Evolutionary conservation across 768 basidiomycete genomes (phyloP).

Genomic region (Obba rivulosa): DNA sequence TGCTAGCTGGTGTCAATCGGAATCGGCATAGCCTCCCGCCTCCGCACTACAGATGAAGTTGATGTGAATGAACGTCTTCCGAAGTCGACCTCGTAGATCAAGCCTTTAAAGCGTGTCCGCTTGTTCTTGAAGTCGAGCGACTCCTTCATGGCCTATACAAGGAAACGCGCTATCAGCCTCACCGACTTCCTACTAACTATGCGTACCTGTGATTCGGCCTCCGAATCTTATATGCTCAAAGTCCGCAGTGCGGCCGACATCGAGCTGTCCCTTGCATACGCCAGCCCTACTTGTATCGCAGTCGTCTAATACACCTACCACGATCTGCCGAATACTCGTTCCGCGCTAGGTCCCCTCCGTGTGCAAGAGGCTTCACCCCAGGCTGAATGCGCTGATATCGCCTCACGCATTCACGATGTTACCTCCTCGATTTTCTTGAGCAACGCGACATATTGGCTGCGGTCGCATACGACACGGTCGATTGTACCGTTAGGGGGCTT

Average conservation of each 20-base stretch:
- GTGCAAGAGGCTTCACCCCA: slow-evolving; percentile 87
- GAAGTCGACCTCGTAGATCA: slow-evolving; percentile 65
- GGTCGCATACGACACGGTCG: slow-evolving; percentile 93
- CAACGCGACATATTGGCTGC: slow-evolving; percentile 82
- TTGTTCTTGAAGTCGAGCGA: slow-evolving; percentile 89
- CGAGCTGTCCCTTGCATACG: slow-evolving; percentile 65
- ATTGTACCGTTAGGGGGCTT: slow-evolving; percentile 79
- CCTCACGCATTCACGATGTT: slow-evolving; percentile 93
- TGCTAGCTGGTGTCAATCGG: slow-evolving; percentile 13
- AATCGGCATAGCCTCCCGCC: slow-evolving; percentile 22
- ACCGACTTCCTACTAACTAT: no score
- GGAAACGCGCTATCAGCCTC: no score
- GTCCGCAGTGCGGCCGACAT: slow-evolving; percentile 80
- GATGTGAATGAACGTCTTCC: slow-evolving; percentile 76
- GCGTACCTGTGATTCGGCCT: slow-evolving; percentile 38
- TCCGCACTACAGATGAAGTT: slow-evolving; percentile 50
- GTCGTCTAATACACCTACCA: slow-evolving; percentile 73
- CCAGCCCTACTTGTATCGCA: slow-evolving; percentile 76
- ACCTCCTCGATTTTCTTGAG: slow-evolving; percentile 77
- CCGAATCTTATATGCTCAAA: slow-evolving; percentile 78
- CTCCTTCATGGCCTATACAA: slow-evolving; percentile 76
- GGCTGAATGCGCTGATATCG: slow-evolving; percentile 86
- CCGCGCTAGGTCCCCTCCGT: slow-evolving; percentile 68
- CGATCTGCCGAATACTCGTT: slow-evolving; percentile 51
- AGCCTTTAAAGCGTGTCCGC: slow-evolving; percentile 82